Base-by-base conservation (phyloP, 805 yeast genomes). In the Starmera pachycereana region DNA sequence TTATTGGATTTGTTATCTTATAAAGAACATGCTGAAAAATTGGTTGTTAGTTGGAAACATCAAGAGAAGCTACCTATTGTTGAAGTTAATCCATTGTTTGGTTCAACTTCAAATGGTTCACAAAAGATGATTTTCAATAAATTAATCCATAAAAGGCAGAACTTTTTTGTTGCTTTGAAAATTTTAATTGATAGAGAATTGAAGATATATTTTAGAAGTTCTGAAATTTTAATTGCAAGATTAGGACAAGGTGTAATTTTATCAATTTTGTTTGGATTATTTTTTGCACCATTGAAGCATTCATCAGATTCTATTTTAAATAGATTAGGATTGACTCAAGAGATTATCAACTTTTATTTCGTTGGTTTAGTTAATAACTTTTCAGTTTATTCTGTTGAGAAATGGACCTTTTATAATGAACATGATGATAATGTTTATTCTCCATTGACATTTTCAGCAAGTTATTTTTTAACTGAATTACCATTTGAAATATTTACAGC, bases 351-450 rank as follows among this genome's bases (percentile, higher is more conserved):
- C 28, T 56, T 86, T 38, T 86, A 81, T 53, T 87, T 78, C 55
- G 77, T 78, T 37, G 96, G 96, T 1, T 74, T 86, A 71, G 68
- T 87, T 40, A 83, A 81, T 50, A 86, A 85, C 56, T 65, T 86
- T 53, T 73, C 89, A 1, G 68, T 82, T 12, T 87, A 80, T 53
- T 94, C 95, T 3, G 57, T 62, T 12, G 92, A 85, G 50, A 65
- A 89, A 44, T 71, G 79, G 48, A 72, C 79, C 35, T 87, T 87
- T 53, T 85, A 83, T 56, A 82, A 81, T 43, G 96, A 87, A 51
- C 77, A 76, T 48, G 72, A 71, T 44, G 95, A 86, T 53, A 77
- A 76, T 22, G 74, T 82, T 8, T 81, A 84, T 50, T 81, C 82
- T 0, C 68, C 76, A 3, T 52, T 66, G 3, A 78, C 86, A 3